Conservation (phyloP, 345 rosid genomes). For the Citrus hindsii region DNA sequence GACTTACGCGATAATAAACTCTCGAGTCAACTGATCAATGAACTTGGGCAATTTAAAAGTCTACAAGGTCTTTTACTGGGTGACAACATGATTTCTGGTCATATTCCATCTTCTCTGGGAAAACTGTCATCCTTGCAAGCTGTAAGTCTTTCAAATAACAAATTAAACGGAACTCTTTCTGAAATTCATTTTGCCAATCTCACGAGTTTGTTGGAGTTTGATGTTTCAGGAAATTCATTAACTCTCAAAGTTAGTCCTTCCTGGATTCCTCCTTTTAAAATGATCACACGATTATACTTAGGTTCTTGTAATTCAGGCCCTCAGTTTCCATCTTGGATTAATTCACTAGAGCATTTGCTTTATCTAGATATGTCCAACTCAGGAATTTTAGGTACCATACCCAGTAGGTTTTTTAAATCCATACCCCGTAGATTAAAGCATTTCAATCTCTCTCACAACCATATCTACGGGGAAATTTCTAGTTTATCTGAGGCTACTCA, state of each 20-base stretch:
- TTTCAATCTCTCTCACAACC: neutral
- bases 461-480: too few relatives aligned
- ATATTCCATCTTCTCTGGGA: neutral
- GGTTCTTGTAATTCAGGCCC: slow-evolving; percentile 24
- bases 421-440: too few relatives aligned
- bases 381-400: too few relatives aligned
- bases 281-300: slow-evolving; percentile 1
- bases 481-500: too few relatives aligned
- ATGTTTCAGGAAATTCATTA: slow-evolving; percentile 18
- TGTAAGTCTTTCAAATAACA: neutral
- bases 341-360: neutral
- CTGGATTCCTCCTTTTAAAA: slow-evolving; percentile 29
- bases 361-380: neutral
- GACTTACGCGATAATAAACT: neutral
- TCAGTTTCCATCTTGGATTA: slow-evolving; percentile 29
- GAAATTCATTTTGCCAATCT: slow-evolving; percentile 26
- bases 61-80: accelerated
- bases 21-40: neutral
- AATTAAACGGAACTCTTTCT: neutral
- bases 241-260: slow-evolving; percentile 7
- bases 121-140: neutral
- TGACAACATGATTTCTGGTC: neutral
- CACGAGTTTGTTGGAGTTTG: neutral
- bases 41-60: neutral
- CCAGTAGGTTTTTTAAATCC: too few relatives aligned